Base-by-base conservation (phyloP, 208 protist species). In the Leishmania tropica region DNA sequence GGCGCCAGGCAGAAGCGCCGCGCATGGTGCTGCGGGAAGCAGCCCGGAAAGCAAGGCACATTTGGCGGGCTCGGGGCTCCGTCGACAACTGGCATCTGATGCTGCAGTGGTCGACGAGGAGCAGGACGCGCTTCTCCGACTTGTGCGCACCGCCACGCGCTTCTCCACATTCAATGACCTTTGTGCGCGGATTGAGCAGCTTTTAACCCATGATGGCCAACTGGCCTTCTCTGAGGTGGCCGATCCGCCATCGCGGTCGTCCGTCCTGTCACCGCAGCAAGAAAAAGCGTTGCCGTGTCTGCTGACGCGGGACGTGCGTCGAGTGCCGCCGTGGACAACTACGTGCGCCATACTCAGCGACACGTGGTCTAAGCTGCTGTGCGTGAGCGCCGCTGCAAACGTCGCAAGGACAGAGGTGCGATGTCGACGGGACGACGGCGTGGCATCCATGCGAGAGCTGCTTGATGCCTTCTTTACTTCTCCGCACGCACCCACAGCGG, bases 241-340 rank as follows among this genome's bases (percentile, higher is more conserved):
- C 2, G 42, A 28, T 17, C 1, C 31, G 60, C 35, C 24, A 51
- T 45, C 37, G 58, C 51, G 10, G 8, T 28, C 37, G 75, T n/a
- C 11, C 2, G n/a, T n/a, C 28, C 5, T 77, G 35, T 68, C 76
- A 47, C 4, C 37, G 15, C 68, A 75, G 31, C 81, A 85, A 45
- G 70, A 75, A 13, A 51, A 53, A 5, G 81, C 62, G 17, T 58
- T 85, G 24, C 53, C 75, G 56, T 81, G 81, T 21, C 60, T 85
- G 47, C 71, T 85, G 54, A 74, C 58, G 71, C 60, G 81, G 0
- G 71, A 48, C 0, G 76, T 85, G 72, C 76, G 68, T 24, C 81
- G 76, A 15, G 81, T 76, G 10, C 81, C 81, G 62, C 81, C 81
- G 51, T 85, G 76, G 76, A 47, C 60, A 40, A 68, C 72, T 24